Evolutionary conservation across 176 grass and related monocot species (phyloP), one percentile per base, ranked within the genome.

Genomic region (Bolboschoenus planiculmis): DNA sequence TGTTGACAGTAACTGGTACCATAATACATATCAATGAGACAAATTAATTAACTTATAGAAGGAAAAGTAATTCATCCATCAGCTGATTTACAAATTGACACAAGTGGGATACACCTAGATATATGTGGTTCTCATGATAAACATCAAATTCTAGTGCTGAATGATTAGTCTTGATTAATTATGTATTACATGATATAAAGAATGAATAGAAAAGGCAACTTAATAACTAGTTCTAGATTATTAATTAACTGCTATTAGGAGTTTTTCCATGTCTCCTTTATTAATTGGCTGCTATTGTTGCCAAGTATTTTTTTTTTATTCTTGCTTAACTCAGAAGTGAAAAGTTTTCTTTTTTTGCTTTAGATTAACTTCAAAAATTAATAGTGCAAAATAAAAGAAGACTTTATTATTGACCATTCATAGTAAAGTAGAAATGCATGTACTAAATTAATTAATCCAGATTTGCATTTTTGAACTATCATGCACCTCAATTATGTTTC

Each of bases 71-170:
- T 79, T 33, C 1, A 36, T 18, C 11, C 36, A 23, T 58, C 34
- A 58, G 7, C n/a, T 36, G 24, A 56, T 77, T 40, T 77, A 40
- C 20, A 65, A 85, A 65, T 80, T 85, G 74, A 56, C 11, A 54
- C 74, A 51, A 85, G 84, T 85, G 84, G 84, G 50, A 50, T 53
- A 85, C 84, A 79, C 74, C 74, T 80, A 68, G 74, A 85, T 14
- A 14, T 14, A 1, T 78, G 20, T 80, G 42, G 29, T 79, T 53
- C 56, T 80, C 46, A 80, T 61, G 84, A 80, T 85, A 85, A 85
- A 67, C 74, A 79, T 66, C n/a, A 59, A 79, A 61, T 10, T 37
- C 29, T 85, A 80, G 84, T 85, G 84, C 47, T 48, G 27, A 56
- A 85, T 80, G 39, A 85, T 79, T 80, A 79, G 56, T 65, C 59